Evolutionary conservation across 495 filamentous ascomycete genomes (phyloP).

Genomic region (Aspergillus kassunensis): DNA sequence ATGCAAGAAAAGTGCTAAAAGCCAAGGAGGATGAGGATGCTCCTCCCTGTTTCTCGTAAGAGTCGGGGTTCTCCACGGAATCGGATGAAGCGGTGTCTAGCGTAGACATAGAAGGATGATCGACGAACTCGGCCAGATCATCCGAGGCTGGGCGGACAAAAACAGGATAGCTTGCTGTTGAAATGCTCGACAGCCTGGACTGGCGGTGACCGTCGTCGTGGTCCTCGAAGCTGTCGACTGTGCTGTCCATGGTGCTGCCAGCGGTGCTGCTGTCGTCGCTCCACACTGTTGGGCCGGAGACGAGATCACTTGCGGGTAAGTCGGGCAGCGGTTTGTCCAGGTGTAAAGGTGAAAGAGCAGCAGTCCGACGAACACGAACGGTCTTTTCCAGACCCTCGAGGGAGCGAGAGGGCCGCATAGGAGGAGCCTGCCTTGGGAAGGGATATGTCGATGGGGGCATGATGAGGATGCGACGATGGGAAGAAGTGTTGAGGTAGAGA

Average conservation of each 20-base stretch:
- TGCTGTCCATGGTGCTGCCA: too few relatives aligned
- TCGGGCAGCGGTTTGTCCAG: constrained; percentile 40
- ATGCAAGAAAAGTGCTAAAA: constrained; percentile 20
- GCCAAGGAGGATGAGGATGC: constrained; percentile 16
- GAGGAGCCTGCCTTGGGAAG: constrained; percentile 28
- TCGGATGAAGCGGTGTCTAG: constrained; percentile 14
- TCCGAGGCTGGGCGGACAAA: constrained; percentile 36
- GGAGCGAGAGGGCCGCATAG: constrained; percentile 36
- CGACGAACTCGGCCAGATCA: constrained; percentile 28
- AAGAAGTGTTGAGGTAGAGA: neutral
- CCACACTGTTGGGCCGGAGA: constrained; percentile 29
- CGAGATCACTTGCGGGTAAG: constrained; percentile 28
- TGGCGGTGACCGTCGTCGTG: constrained; percentile 17
- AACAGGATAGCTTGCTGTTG: constrained; percentile 35
- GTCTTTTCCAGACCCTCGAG: constrained; percentile 43
- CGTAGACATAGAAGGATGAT: constrained; percentile 15
- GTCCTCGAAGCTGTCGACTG: constrained; percentile 22
- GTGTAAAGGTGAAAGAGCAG: constrained; percentile 26
- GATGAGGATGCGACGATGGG: neutral
- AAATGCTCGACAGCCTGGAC: constrained; percentile 27
- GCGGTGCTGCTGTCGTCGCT: constrained; percentile 29
- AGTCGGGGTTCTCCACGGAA: too few relatives aligned
- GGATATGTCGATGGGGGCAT: constrained; percentile 26
- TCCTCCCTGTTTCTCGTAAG: constrained; percentile 11
- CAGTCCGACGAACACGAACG: constrained; percentile 28